Evolutionary conservation across 192 early-diverging fungal genomes (phyloP).

Genomic region (Backusella psychrophila): DNA sequence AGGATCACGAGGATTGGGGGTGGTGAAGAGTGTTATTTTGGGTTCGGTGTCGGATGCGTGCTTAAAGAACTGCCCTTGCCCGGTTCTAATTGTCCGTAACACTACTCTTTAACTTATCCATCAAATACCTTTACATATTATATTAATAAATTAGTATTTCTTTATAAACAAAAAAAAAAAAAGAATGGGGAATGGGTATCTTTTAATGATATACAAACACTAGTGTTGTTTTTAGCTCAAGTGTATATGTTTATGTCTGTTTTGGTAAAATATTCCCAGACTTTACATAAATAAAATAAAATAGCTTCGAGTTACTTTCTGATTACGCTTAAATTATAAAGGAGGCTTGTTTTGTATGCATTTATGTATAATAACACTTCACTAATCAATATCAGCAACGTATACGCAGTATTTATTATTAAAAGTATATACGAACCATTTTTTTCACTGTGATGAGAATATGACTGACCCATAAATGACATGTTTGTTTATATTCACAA

Average conservation of each 20-base stretch:
- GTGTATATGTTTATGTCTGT: neutral
- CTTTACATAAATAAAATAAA: neutral
- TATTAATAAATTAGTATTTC: neutral
- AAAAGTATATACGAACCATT: too few species aligned
- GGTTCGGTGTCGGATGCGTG: slow-evolving; percentile 20
- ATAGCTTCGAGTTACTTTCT: neutral
- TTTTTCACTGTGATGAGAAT: neutral
- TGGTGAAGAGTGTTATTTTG: slow-evolving; percentile 17
- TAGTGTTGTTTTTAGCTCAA: neutral
- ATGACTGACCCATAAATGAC: neutral
- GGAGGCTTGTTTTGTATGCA: too few species aligned
- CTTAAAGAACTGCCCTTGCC: slow-evolving; percentile 18
- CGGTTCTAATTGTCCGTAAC: slow-evolving; percentile 18
- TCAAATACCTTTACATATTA: neutral
- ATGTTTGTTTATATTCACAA: neutral
- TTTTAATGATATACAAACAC: too few species aligned
- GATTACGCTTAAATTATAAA: neutral
- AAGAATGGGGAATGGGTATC: too few species aligned
- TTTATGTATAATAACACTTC: too few species aligned
- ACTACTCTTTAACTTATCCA: neutral
- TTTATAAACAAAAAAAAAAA: neutral
- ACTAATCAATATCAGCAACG: too few species aligned
- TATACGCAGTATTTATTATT: too few species aligned
- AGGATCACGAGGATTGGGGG: slow-evolving; percentile 18
- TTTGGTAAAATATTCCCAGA: neutral